These are phyloP conservation scores for Theileria orientalis DNA, from an alignment of 169 alveolate genomes.

Conservation along the genomic window DNA sequence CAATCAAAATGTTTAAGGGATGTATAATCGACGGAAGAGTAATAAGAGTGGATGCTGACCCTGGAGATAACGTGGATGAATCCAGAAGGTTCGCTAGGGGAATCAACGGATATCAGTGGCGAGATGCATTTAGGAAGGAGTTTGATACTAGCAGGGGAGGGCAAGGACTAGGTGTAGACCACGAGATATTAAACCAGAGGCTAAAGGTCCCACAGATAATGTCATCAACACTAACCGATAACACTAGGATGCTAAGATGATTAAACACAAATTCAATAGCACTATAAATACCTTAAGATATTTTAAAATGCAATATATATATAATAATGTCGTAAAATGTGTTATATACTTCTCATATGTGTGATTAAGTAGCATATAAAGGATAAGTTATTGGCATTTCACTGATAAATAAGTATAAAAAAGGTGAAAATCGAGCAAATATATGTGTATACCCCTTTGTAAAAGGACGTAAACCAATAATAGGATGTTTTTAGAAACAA, in stretches of 20 bases:
- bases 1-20: conserved; percentile 69
- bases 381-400: no score
- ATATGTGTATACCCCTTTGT: no score
- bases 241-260: neutral
- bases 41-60: conserved; percentile 75
- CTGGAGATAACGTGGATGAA: conserved; percentile 67
- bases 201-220: conserved; percentile 1
- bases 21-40: conserved; percentile 76
- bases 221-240: conserved; percentile 3
- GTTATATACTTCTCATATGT: no score
- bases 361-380: no score
- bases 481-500: no score
- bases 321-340: no score
- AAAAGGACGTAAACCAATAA: no score
- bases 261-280: neutral
- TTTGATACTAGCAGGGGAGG: conserved; percentile 67
- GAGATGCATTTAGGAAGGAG: conserved; percentile 69
- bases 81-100: conserved; percentile 76
- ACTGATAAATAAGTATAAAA: no score
- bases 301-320: no score
- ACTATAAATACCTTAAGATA: no score
- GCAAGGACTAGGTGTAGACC: conserved; percentile 65
- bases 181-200: conserved; percentile 7
- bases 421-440: no score
- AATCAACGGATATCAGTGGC: conserved; percentile 72